Base-by-base conservation (phyloP, 2,329 filamentous ascomycete species). In the Akanthomyces uredinophilus region DNA sequence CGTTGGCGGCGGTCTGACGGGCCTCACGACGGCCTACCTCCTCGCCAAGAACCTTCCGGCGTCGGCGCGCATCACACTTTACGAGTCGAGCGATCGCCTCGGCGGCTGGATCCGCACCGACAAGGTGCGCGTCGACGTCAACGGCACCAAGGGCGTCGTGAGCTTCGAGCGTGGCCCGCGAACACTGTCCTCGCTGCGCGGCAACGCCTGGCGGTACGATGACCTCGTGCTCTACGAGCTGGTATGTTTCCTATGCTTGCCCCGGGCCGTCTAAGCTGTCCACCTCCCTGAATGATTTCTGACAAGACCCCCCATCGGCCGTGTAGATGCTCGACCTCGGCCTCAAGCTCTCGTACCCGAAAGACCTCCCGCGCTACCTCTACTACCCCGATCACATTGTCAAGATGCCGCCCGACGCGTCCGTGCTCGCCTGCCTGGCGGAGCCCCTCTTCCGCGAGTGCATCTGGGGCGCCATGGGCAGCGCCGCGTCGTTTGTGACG, bases 41-140 rank as follows among this genome's bases (percentile, higher is more conserved):
- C 80, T 96, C 50, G 81, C 87, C 14, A 84, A 85, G 66, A 79
- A 87, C 68, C 82, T 90, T n/a, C 85, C 87, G 4, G 63, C 74
- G 52, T 79, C 82, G 61, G 81, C 86, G 39, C 85, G 86, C 57
- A 87, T 99, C 69, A 95, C 90, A 0, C 71, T 99, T 11, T 96
- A 92, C 74, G 95, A 99, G 73, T 83, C 83, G 22, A 83, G 80
- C 32, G 72, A 83, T 24, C 81, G 86, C 22, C 73, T 94, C 1
- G 95, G 95, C 49, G 95, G 95, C 51, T 98, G 93, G 93, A 79
- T 98, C 46, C 78, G 86, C 65, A 92, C 89, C 1, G 82, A 87
- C 66, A 77, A 77, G 56, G 79, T 90, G 14, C 73, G 83, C 1
- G 83, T 89, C 16, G 72, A 76, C 11, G 75, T 81, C 5, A 80